Base-by-base conservation (phyloP, 2,329 filamentous ascomycete species). In the Lachnellula subtilissima region DNA sequence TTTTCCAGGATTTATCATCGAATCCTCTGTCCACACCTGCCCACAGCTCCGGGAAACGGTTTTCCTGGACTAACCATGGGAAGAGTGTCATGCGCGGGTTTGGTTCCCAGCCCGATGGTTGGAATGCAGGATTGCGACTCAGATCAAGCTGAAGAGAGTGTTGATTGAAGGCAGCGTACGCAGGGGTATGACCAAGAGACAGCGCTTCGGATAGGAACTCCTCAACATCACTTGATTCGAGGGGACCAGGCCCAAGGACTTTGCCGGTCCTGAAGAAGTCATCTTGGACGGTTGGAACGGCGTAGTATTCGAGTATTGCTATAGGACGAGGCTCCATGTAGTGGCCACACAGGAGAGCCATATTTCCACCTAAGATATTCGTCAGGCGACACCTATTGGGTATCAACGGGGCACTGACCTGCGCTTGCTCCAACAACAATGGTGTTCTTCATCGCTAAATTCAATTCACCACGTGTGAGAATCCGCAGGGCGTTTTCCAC, bases 361-460 rank as follows among this genome's bases (percentile, higher is more conserved):
- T 15, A 22, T 55, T 48, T 23, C n/a, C 53, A 14, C 53, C 53
- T 58, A n/a, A 40, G 25, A 32, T 32, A 37, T 51, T 9, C 37
- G 23, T 25, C 17, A 4, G 22, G 4, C 39, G 9, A 32, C 28
- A 32, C 28, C 8, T 32, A 11, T 11, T 32, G 17, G 3, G 2
- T 28, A 17, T 43, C 8, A 23, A 35, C 11, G 32, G 12, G 25
- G 40, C n/a, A 39, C 42, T 22, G 12, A 59, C 50, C 50, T 48
- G 53, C 57, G 48, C 57, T 59, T 25, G 40, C 32, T 3, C 53
- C 50, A 3, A 43, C 50, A 15, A 56, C 50, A 28, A 59, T 47
- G n/a, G 56, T 22, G 22, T 54, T 39, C 37, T 56, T 48, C 25
- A 56, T 40, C 11, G 11, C 14, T 19, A 12, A 6, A 17, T 39